These are phyloP conservation scores for Scedosporium minutisporum DNA, from an alignment of 2,329 filamentous ascomycete species.

Conservation along the genomic window DNA sequence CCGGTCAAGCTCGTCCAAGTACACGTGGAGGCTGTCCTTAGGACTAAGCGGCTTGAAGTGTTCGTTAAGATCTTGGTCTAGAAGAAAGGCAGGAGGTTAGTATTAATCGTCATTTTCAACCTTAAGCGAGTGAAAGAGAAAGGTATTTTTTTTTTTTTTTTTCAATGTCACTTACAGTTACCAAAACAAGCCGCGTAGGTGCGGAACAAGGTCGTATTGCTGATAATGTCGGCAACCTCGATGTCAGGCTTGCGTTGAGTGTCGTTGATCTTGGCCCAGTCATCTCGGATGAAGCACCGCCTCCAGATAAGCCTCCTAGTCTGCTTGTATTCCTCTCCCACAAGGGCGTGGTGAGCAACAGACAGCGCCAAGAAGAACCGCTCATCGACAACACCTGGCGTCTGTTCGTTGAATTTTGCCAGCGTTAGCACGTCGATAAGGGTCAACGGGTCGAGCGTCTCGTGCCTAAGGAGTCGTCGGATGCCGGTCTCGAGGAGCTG, in stretches of 20 bases:
- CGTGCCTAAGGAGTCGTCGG: conserved; percentile 58
- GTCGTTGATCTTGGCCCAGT: conserved; percentile 74
- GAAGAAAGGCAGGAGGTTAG: background rate
- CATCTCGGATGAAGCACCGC: conserved; percentile 70
- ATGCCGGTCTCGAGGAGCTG: conserved; percentile 64
- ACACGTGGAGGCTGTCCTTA: conserved; percentile 47
- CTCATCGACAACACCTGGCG: background rate
- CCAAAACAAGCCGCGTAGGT: conserved; percentile 56
- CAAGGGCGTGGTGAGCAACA: conserved; percentile 45
- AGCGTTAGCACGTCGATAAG: conserved; percentile 74
- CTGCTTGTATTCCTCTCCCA: conserved; percentile 47
- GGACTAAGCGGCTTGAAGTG: conserved; percentile 39
- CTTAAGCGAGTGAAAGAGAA: background rate
- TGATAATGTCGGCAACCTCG: conserved; percentile 53
- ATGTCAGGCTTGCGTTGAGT: conserved; percentile 65
- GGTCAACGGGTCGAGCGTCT: conserved; percentile 55
- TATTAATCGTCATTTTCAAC: background rate
- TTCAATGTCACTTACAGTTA: conserved; percentile 43
- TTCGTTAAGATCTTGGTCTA: conserved; percentile 17
- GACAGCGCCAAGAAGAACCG: conserved; percentile 70
- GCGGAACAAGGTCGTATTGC: conserved; percentile 57
- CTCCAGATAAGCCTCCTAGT: conserved; percentile 69
- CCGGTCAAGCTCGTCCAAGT: conserved; percentile 50
- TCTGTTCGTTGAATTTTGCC: conserved; percentile 32
- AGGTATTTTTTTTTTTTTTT: conserved; percentile 8